phyloP scores from a whole-genome alignment of 2,329 filamentous ascomycete species.

The Botrytis byssoidea region DNA sequence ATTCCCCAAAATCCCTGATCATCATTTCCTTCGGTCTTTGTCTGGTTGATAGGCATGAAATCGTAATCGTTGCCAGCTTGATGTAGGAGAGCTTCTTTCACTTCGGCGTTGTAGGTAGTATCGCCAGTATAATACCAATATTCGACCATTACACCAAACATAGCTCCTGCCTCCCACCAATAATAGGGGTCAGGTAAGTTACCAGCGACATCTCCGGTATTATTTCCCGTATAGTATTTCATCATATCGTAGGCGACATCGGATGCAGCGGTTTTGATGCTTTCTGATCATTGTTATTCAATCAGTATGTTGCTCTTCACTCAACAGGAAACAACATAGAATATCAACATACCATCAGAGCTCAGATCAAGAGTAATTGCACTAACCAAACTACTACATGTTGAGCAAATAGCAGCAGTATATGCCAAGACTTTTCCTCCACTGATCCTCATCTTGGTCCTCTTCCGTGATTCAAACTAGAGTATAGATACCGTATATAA shows the following conservation, averaged over 20 bases:
- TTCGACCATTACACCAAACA: slow-evolving; percentile 69
- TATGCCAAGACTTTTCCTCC: slow-evolving; percentile 20
- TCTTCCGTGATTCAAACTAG: background rate
- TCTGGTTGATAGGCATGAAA: slow-evolving; percentile 75
- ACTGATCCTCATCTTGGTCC: slow-evolving; percentile 19
- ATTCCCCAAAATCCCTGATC: slow-evolving; percentile 74
- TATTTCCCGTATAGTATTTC: slow-evolving; percentile 50
- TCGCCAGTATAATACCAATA: slow-evolving; percentile 83
- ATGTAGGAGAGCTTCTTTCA: slow-evolving; percentile 64
- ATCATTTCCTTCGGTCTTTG: slow-evolving; percentile 61
- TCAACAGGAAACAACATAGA: background rate
- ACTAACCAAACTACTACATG: slow-evolving; percentile 16
- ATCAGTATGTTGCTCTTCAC: background rate
- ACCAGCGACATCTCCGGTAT: slow-evolving; percentile 50
- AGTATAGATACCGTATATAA: background rate
- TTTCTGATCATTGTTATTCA: slow-evolving; percentile 24
- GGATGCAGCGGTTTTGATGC: slow-evolving; percentile 39
- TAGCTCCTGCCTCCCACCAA: slow-evolving; percentile 63
- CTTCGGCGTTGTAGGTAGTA: slow-evolving; percentile 60
- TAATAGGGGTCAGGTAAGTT: slow-evolving; percentile 43
- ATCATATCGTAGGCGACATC: slow-evolving; percentile 49
- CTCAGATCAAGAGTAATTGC: slow-evolving; percentile 19
- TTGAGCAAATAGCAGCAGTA: slow-evolving; percentile 19
- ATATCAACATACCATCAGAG: slow-evolving; percentile 14
- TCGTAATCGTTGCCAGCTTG: slow-evolving; percentile 70